Evolutionary conservation across 1,139 yeast genomes (phyloP), one percentile per base, ranked within the genome.

Genomic region (Kurtzmaniella quercitrusa): DNA sequence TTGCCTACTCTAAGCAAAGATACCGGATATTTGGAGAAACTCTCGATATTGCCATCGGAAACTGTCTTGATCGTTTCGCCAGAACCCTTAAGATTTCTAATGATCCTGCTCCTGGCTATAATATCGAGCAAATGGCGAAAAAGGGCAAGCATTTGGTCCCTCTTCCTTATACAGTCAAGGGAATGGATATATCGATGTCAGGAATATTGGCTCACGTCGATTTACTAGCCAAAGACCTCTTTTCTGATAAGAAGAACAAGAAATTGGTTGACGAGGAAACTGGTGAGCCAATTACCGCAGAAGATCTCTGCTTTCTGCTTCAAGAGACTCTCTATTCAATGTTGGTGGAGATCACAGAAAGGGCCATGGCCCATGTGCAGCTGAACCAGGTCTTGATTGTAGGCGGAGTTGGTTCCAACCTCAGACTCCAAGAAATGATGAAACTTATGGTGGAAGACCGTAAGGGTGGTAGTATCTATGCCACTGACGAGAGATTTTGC

Each of bases 281-380:
- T 2, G 79, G 81, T 10, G 75, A 75, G 43, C 59, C 63, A 23
- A 77, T 89, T 44, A 85, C 95, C 0, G 77, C 83, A 1, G 97
- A 86, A 57, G 98, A 94, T 58, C 72, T 93, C 46, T 93, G 99
- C 62, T 93, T 82, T 58, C 88, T 97, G 4, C 68, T 93, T 51
- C 98, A 93, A 58, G 99, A 93, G 58, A 85, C 90, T 36, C 68
- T 93, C 34, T 93, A 85, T 62, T 91, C 97, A 12, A 93, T 93
- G 99, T 76, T 93, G 50, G 98, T 94, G 17, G 99, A 93, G 64
- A 93, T 93, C 54, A 93, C 98, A 0, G 99, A 93, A 60, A 73
- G 99, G 40, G 99, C 99, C 1, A 86, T 93, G 95, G 98, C 98
- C 0, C 99, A 93, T 58, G 98, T 93, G 3, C 85, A 86, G 53